Evolutionary conservation across 176 grass and related monocot genomes (phyloP).

Genomic region (Eleusine coracana): DNA sequence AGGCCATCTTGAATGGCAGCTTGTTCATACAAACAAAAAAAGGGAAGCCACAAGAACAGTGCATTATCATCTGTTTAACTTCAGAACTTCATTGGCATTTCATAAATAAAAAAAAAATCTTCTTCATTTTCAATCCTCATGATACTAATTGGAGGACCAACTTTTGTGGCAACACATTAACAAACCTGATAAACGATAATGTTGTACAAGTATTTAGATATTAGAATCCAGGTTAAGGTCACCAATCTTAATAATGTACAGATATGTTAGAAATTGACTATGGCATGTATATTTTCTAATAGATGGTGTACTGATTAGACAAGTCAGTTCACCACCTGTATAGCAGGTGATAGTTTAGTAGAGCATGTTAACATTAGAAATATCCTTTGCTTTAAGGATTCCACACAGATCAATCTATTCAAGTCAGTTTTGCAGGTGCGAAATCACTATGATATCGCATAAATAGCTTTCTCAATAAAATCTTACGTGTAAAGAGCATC

Average conservation of each 20-base stretch:
- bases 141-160: neutral
- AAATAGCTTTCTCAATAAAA: slow-evolving; percentile 6
- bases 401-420: neutral
- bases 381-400: slow-evolving; percentile 8
- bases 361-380: neutral
- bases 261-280: slow-evolving; percentile 1
- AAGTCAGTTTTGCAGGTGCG: neutral
- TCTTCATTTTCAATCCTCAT: neutral
- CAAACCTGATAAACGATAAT: neutral
- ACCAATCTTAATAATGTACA: slow-evolving; percentile 11
- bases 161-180: neutral
- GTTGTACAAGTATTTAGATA: neutral
- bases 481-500: slow-evolving; percentile 86
- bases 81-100: neutral
- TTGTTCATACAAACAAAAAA: neutral
- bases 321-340: neutral
- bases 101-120: neutral
- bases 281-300: neutral
- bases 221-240: neutral
- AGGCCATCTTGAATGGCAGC: neutral
- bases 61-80: neutral
- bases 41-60: neutral
- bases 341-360: slow-evolving; percentile 2
- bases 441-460: neutral
- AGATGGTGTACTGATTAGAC: neutral